Evolutionary conservation across 345 rosid genomes (phyloP).

Genomic region (Gynandropsis gynandra): DNA sequence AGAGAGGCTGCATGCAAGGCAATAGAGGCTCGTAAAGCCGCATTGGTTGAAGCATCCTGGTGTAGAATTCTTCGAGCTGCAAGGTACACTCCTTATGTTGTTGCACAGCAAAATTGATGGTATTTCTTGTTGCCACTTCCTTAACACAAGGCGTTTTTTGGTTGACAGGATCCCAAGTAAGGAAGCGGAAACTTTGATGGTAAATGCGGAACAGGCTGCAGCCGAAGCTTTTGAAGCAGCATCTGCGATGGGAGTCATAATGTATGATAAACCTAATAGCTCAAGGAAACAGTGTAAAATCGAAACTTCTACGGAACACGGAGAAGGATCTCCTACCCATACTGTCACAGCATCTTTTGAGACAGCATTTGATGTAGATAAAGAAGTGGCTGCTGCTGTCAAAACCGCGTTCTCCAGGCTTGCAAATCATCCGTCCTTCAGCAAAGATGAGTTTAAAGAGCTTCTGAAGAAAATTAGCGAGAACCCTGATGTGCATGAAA

Average conservation of each 20-base stretch:
- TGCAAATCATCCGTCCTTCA: slow-evolving; percentile 44
- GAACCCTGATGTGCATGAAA: slow-evolving; percentile 47
- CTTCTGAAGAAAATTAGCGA: slow-evolving; percentile 64
- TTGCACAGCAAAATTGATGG: neutral
- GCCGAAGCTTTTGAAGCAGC: slow-evolving; percentile 89
- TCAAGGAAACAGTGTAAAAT: slow-evolving; percentile 45
- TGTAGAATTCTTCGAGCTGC: slow-evolving; percentile 82
- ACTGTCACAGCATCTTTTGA: slow-evolving; percentile 77
- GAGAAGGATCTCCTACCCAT: slow-evolving; percentile 56
- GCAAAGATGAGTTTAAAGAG: slow-evolving; percentile 62
- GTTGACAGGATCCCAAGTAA: slow-evolving; percentile 56
- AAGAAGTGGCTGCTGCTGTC: slow-evolving; percentile 87
- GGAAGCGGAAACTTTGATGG: slow-evolving; percentile 61
- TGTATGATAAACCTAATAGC: slow-evolving; percentile 68
- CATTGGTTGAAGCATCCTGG: slow-evolving; percentile 93
- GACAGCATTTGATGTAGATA: slow-evolving; percentile 88
- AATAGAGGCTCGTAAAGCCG: slow-evolving; percentile 88
- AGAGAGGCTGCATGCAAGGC: slow-evolving; percentile 80
- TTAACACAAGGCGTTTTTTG: neutral
- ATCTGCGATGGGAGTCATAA: slow-evolving; percentile 71
- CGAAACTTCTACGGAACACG: slow-evolving; percentile 41
- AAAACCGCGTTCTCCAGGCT: slow-evolving; percentile 69
- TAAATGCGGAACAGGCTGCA: slow-evolving; percentile 65
- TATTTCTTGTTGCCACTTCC: neutral
- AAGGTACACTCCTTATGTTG: slow-evolving; percentile 38